A percentile compares a stretch with the other conserved stretches of the same genome.
Evolutionary conservation across 1,139 yeast species (phyloP).

Genomic region (Diutina neorugosa): DNA sequence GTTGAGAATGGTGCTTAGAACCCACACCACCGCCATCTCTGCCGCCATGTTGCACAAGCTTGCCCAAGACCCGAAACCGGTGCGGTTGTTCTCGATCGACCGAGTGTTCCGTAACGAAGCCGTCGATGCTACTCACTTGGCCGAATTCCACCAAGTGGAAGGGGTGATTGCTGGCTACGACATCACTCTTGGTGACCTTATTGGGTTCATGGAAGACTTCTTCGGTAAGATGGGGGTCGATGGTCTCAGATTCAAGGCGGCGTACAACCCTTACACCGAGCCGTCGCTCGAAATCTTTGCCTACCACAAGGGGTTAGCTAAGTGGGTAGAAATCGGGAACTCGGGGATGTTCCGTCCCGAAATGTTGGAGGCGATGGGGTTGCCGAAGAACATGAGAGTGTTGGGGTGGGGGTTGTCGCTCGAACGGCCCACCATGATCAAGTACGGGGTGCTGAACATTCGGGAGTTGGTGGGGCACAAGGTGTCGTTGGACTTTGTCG

Average conservation of each 20-base stretch:
- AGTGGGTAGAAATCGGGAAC: slow-evolving; percentile 99
- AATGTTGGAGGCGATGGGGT: slow-evolving; percentile 96
- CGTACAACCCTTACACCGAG: slow-evolving; percentile 98
- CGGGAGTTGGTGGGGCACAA: slow-evolving; percentile 93
- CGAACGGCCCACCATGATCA: slow-evolving; percentile 99
- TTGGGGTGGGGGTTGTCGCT: slow-evolving; percentile 96
- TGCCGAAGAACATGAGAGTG: slow-evolving; percentile 88
- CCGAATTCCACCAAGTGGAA: slow-evolving; percentile 98
- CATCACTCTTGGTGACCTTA: slow-evolving; percentile 88
- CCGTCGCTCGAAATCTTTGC: slow-evolving; percentile 97
- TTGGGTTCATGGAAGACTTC: slow-evolving; percentile 97
- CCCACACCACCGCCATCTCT: slow-evolving; percentile 94
- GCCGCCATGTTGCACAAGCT: slow-evolving; percentile 77
- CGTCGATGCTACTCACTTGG: slow-evolving; percentile 98
- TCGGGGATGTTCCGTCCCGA: slow-evolving; percentile 99
- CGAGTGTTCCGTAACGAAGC: slow-evolving; percentile 99
- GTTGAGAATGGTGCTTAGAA: slow-evolving; percentile 82
- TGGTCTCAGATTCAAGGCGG: slow-evolving; percentile 92
- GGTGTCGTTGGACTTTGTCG: slow-evolving; percentile 86
- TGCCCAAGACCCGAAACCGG: slow-evolving; percentile 84
- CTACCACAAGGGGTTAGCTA: slow-evolving; percentile 86
- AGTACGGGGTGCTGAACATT: slow-evolving; percentile 89
- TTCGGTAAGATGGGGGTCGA: slow-evolving; percentile 96
- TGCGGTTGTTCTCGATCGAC: slow-evolving; percentile 89
- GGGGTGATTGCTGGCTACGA: slow-evolving; percentile 98